Conservation (phyloP, 371 early-diverging fungal species). For the Conidiobolus incongruus region DNA sequence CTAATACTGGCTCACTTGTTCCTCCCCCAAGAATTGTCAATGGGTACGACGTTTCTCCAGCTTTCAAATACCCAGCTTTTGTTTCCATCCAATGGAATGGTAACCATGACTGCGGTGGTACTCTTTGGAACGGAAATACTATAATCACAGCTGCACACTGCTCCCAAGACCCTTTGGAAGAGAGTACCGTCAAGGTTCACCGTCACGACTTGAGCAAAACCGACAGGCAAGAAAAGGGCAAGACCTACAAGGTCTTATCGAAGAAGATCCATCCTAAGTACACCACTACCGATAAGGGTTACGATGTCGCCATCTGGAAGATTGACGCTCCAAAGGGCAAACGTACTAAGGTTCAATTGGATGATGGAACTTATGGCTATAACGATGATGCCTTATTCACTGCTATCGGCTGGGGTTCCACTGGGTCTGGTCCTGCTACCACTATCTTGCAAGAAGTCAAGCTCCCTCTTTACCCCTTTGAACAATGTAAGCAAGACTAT, state of each 20-base stretch:
- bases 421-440: too few relatives aligned
- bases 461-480: neutral
- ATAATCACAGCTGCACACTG: slow-evolving; percentile 1
- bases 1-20: too few relatives aligned
- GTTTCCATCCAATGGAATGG: too few relatives aligned
- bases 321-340: neutral
- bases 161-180: neutral
- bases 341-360: neutral
- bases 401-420: neutral
- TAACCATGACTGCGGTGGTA: too few relatives aligned
- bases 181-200: neutral
- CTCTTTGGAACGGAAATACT: too few relatives aligned
- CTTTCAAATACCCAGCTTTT: too few relatives aligned
- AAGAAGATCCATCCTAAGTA: neutral
- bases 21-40: too few relatives aligned
- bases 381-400: neutral
- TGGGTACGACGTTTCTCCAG: too few relatives aligned
- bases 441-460: neutral
- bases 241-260: neutral
- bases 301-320: slow-evolving; percentile 1
- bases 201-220: neutral
- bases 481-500: slow-evolving; percentile 6
- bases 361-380: neutral
- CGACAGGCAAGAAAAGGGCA: neutral
- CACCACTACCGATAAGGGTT: neutral